Conservation (phyloP, 805 yeast species). For the Metschnikowia koreensis region DNA sequence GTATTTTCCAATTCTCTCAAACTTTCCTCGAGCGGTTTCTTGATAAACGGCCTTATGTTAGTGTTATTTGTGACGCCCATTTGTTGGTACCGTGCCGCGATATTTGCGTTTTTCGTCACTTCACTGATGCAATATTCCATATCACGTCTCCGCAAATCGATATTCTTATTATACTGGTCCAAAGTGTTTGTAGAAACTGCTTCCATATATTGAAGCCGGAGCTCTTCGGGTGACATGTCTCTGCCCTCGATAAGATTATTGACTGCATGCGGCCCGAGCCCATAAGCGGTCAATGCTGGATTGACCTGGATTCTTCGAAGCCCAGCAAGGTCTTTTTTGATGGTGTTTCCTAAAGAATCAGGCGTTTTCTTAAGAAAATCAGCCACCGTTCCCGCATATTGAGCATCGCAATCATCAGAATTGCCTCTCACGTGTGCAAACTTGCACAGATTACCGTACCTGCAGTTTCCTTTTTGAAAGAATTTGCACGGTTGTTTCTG, state of each 20-base stretch:
- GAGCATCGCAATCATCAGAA: slow-evolving; percentile 2
- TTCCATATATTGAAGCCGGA: slow-evolving; percentile 44
- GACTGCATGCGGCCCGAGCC: slow-evolving; percentile 48
- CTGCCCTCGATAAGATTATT: slow-evolving; percentile 49
- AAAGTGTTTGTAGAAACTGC: slow-evolving; percentile 38
- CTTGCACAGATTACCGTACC: slow-evolving; percentile 27
- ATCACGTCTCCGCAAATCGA: slow-evolving; percentile 27
- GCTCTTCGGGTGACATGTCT: slow-evolving; percentile 55
- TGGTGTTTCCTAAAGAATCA: slow-evolving; percentile 15
- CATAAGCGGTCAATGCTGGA: slow-evolving; percentile 45
- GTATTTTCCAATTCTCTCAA: slow-evolving; percentile 18
- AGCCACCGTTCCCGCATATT: slow-evolving; percentile 3
- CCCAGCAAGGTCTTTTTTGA: slow-evolving; percentile 25
- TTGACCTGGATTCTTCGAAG: slow-evolving; percentile 23
- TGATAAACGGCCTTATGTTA: slow-evolving; percentile 28
- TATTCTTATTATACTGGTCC: slow-evolving; percentile 38
- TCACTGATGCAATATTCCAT: slow-evolving; percentile 25
- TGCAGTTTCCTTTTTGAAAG: slow-evolving; percentile 28
- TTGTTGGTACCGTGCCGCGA: slow-evolving; percentile 60
- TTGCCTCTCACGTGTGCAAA: slow-evolving; percentile 21
- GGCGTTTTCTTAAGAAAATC: slow-evolving; percentile 13
- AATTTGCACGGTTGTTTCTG: slow-evolving; percentile 21
- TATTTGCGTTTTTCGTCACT: slow-evolving; percentile 38
- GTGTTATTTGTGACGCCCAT: slow-evolving; percentile 8
- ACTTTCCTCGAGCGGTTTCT: slow-evolving; percentile 27